Conservation (phyloP, 805 yeast genomes). For the Lipomyces mesembrius region DNA sequence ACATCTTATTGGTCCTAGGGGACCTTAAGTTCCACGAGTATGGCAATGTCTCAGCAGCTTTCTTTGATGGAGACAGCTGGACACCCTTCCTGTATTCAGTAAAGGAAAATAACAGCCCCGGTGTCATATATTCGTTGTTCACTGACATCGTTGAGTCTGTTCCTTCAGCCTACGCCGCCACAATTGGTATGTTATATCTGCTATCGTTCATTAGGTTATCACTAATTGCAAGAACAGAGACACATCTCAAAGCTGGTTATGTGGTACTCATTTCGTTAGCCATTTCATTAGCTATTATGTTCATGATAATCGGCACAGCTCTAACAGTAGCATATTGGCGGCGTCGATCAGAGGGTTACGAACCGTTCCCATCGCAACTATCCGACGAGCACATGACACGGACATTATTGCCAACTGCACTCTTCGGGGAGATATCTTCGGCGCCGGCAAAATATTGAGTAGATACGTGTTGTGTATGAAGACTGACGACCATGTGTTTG, state of each 20-base stretch:
- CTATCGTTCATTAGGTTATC: background rate
- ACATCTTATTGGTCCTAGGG: conserved; percentile 65
- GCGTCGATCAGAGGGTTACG: conserved; percentile 49
- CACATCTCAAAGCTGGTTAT: conserved; percentile 57
- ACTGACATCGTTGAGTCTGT: conserved; percentile 42
- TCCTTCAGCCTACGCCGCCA: conserved; percentile 3
- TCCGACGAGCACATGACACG: conserved; percentile 22
- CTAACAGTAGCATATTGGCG: conserved; percentile 50
- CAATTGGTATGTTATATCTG: conserved; percentile 4
- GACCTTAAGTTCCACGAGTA: conserved; percentile 52
- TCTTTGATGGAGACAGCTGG: conserved; percentile 71
- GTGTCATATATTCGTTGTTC: conserved; percentile 43
- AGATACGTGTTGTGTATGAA: background rate
- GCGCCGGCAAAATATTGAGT: conserved; percentile 3
- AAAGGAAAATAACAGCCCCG: conserved; percentile 40
- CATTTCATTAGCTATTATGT: conserved; percentile 59
- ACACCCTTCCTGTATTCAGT: conserved; percentile 62
- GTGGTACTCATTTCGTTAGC: conserved; percentile 74
- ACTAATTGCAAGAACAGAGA: conserved; percentile 9
- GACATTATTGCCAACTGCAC: conserved; percentile 19
- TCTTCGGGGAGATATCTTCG: conserved; percentile 12
- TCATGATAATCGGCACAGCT: conserved; percentile 51
- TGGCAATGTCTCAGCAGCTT: conserved; percentile 65
- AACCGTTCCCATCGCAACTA: conserved; percentile 19
- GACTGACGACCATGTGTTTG: no score